These are phyloP conservation scores for Amaranthus hypochondriacus DNA, from an alignment of 148 eudicot genomes.

Conservation along the genomic window DNA sequence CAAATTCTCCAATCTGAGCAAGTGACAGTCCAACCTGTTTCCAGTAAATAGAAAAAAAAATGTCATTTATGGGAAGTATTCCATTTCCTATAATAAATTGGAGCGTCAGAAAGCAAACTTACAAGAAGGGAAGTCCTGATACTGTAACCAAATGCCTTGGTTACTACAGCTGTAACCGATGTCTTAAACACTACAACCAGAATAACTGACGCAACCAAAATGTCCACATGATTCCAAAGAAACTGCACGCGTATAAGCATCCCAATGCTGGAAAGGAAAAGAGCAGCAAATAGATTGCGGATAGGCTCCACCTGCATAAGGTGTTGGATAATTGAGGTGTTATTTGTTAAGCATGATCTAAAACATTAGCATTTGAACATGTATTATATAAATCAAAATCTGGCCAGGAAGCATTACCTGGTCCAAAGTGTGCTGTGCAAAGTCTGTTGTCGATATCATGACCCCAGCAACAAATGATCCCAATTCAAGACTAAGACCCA, in stretches of 20 bases:
- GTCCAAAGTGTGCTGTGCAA: conserved; percentile 92
- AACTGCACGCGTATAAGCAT: conserved; percentile 96
- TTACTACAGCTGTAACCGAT: conserved; percentile 62
- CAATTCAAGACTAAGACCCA: conserved; percentile 95
- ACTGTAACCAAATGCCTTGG: conserved; percentile 81
- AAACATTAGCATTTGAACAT: not conserved
- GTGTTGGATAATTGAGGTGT: too few species aligned
- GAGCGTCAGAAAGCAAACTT: conserved; percentile 36
- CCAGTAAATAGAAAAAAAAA: conserved; percentile 6
- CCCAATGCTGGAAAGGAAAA: conserved; percentile 96
- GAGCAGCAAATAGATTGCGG: conserved; percentile 96
- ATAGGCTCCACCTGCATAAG: conserved; percentile 89
- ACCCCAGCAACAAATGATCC: conserved; percentile 99
- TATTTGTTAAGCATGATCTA: too few species aligned
- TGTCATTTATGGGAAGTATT: conserved; percentile 17
- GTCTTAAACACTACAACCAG: conserved; percentile 88
- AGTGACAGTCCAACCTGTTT: conserved; percentile 85
- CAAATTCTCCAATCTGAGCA: conserved; percentile 99
- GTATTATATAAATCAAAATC: not conserved
- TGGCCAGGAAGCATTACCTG: conserved; percentile 51
- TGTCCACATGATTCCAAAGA: conserved; percentile 95
- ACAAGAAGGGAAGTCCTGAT: conserved; percentile 77
- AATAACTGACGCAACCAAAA: conserved; percentile 91
- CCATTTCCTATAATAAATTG: conserved; percentile 7
- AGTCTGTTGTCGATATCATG: conserved; percentile 97